phyloP scores from a whole-genome alignment of 2,329 filamentous ascomycete species.

The Bisporella sp. region DNA sequence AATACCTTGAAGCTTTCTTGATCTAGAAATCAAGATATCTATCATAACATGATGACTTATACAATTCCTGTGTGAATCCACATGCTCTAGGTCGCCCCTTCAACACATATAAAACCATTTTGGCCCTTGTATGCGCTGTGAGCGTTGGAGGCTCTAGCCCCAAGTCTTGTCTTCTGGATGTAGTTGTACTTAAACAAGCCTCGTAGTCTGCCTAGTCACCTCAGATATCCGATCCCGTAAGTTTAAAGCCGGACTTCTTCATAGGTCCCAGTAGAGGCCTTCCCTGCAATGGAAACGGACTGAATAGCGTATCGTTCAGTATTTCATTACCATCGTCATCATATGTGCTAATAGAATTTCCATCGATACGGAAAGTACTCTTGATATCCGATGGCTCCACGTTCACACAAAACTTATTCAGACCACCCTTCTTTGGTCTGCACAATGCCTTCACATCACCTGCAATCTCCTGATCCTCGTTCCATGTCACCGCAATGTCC shows the following conservation, averaged over 20 bases:
- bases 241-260: constrained; percentile 13
- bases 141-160: too few relatives aligned
- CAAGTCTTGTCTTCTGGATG: too few relatives aligned
- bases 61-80: too few relatives aligned
- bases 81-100: too few relatives aligned
- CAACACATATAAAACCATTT: too few relatives aligned
- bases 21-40: too few relatives aligned
- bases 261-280: constrained; percentile 17
- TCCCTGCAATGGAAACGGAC: constrained; percentile 25
- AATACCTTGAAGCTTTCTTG: too few relatives aligned
- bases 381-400: constrained; percentile 27
- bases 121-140: too few relatives aligned
- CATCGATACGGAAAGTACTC: neutral
- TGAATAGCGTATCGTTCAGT: constrained; percentile 16
- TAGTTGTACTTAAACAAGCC: too few relatives aligned
- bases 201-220: too few relatives aligned
- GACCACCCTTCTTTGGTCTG: constrained; percentile 6
- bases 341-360: constrained; percentile 8
- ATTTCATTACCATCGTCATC: neutral
- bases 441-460: constrained; percentile 24
- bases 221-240: too few relatives aligned
- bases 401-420: constrained; percentile 22
- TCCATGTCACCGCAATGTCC: constrained; percentile 46
- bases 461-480: constrained; percentile 21
- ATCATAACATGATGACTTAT: too few relatives aligned